A percentile compares a stretch with the other conserved stretches of the same genome.
phyloP scores from a whole-genome alignment of 768 basidiomycete genomes.

The Podaxis pistillaris region DNA sequence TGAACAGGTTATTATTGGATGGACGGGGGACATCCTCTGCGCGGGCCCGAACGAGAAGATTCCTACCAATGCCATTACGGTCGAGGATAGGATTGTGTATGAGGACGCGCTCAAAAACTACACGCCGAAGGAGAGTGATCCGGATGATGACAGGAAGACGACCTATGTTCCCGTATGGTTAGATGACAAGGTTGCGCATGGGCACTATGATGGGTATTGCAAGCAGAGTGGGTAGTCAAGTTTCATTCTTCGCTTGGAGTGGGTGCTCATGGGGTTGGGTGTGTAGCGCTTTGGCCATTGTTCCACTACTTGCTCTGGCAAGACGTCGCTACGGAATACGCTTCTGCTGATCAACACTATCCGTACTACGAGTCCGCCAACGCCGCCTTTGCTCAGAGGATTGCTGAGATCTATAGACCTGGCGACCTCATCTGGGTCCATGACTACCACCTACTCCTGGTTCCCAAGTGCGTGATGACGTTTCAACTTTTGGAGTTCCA shows the following conservation, averaged over 20 bases:
- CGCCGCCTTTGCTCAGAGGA: constrained; percentile 70
- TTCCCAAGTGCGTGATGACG: constrained; percentile 51
- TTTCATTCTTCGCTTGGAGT: constrained; percentile 8
- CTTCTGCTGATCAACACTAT: constrained; percentile 83
- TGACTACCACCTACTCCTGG: constrained; percentile 94
- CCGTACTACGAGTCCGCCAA: constrained; percentile 81
- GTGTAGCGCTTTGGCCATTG: constrained; percentile 87
- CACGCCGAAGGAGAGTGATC: constrained; percentile 55
- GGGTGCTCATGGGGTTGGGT: background rate
- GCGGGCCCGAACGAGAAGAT: constrained; percentile 29
- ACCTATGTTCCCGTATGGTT: constrained; percentile 90
- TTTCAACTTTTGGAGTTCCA: background rate
- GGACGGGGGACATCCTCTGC: constrained; percentile 86
- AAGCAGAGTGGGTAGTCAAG: constrained; percentile 75
- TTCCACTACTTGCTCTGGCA: constrained; percentile 99
- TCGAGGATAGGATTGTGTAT: constrained; percentile 64
- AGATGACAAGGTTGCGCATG: constrained; percentile 84
- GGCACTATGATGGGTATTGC: constrained; percentile 97
- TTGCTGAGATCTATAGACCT: constrained; percentile 73
- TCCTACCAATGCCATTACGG: constrained; percentile 11
- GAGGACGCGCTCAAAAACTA: constrained; percentile 65
- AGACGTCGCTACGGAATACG: constrained; percentile 88
- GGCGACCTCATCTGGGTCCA: constrained; percentile 96
- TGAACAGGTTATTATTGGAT: constrained; percentile 90
- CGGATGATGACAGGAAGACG: constrained; percentile 56